phyloP scores from a whole-genome alignment of 75 land plant species.

The Sequoiadendron giganteum region DNA sequence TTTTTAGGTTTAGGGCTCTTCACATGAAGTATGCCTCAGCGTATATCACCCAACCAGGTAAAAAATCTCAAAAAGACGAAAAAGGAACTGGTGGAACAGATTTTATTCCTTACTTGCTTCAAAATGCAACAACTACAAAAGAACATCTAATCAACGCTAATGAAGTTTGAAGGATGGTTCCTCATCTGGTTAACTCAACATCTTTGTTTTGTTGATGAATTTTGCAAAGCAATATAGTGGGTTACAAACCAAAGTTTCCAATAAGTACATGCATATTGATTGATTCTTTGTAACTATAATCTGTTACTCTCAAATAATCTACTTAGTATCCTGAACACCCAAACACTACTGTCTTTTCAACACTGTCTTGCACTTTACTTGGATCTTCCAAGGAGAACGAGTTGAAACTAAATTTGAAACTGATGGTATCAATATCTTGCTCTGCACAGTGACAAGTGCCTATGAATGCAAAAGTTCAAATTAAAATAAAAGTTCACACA shows the following conservation, averaged over 20 bases:
- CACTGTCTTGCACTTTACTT: not conserved
- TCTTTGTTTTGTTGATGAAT: not conserved
- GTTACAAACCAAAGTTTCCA: not conserved
- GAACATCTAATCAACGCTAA: not conserved
- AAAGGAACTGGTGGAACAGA: constrained; percentile 15
- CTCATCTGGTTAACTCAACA: not conserved
- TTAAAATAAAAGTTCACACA: not conserved
- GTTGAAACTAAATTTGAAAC: not conserved
- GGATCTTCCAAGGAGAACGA: not conserved
- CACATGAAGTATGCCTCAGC: constrained; percentile 12
- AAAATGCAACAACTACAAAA: constrained; percentile 7
- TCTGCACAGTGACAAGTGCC: not conserved
- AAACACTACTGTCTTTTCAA: not conserved
- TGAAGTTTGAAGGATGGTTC: not conserved
- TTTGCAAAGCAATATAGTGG: not conserved
- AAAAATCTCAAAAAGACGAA: not conserved
- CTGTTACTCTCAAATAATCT: not conserved
- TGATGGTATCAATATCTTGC: not conserved
- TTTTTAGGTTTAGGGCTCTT: constrained; percentile 8
- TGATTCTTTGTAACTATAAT: not conserved
- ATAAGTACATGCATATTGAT: no score
- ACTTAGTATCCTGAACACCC: not conserved
- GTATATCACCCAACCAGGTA: constrained; percentile 3
- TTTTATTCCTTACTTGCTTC: constrained; percentile 10
- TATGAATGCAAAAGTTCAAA: not conserved